Evolutionary conservation across 2,329 filamentous ascomycete genomes (phyloP).

Genomic region (Aspergillus tubingensis): DNA sequence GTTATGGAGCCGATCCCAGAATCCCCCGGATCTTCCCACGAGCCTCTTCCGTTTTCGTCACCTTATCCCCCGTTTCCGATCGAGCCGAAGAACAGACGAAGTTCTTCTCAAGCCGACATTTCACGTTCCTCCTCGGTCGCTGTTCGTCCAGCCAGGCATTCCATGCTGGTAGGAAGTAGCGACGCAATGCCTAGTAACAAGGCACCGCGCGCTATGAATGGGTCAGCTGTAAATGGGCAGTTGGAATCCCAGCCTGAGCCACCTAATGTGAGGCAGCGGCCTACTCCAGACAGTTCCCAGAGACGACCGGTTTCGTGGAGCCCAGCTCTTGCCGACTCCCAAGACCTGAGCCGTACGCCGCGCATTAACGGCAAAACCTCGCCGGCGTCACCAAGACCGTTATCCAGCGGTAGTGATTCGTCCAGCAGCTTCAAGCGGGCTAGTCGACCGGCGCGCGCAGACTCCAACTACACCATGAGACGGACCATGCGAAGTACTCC

Average conservation of each 20-base stretch:
- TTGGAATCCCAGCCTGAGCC: slow-evolving; percentile 9
- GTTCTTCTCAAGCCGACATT: neutral
- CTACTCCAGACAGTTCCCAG: slow-evolving; percentile 13
- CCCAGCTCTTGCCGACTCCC: slow-evolving; percentile 23
- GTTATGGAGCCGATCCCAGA: slow-evolving; percentile 19
- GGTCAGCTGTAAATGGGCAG: slow-evolving; percentile 2
- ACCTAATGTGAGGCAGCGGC: slow-evolving; percentile 1
- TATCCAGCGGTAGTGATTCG: slow-evolving; percentile 67
- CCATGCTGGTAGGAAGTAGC: slow-evolving; percentile 24
- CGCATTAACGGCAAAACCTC: slow-evolving; percentile 11
- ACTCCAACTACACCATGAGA: slow-evolving; percentile 63
- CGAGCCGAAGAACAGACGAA: neutral
- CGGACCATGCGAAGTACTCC: slow-evolving; percentile 67
- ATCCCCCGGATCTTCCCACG: slow-evolving; percentile 20
- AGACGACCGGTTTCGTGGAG: slow-evolving; percentile 28
- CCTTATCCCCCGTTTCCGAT: slow-evolving; percentile 20
- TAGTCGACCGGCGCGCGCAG: slow-evolving; percentile 50
- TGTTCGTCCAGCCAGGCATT: slow-evolving; percentile 18
- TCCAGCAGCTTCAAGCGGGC: slow-evolving; percentile 76
- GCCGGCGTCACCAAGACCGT: slow-evolving; percentile 50
- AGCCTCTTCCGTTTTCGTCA: slow-evolving; percentile 20
- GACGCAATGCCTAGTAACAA: slow-evolving; percentile 17
- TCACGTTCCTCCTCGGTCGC: slow-evolving; percentile 13
- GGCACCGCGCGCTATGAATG: neutral
- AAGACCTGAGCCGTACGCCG: slow-evolving; percentile 3